These are phyloP conservation scores for Botryotinia narcissicola DNA, from an alignment of 2,329 filamentous ascomycete species.

Conservation along the genomic window DNA sequence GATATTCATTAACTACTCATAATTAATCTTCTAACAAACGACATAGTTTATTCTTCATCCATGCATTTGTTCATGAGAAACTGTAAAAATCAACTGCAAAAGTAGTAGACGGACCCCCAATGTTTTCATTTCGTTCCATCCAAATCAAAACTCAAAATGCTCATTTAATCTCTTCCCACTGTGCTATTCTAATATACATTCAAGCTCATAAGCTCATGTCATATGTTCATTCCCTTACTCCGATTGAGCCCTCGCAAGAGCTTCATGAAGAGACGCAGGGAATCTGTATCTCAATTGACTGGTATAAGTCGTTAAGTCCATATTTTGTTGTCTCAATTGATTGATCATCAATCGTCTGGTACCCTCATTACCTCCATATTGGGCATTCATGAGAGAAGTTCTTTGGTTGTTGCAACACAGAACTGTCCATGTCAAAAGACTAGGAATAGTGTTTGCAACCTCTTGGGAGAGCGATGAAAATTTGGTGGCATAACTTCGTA, in stretches of 20 bases:
- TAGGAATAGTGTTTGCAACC: constrained; percentile 85
- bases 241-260: constrained; percentile 66
- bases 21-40: background rate
- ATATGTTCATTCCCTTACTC: constrained; percentile 25
- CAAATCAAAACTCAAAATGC: constrained; percentile 14
- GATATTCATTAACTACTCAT: background rate
- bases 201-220: background rate
- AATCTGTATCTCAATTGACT: constrained; percentile 89
- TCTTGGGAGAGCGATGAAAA: constrained; percentile 77
- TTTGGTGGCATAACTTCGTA: constrained; percentile 75
- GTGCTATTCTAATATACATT: constrained; percentile 12
- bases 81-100: background rate
- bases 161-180: background rate
- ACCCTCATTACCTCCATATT: constrained; percentile 72
- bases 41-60: background rate
- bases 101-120: background rate
- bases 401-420: constrained; percentile 79
- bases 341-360: constrained; percentile 64
- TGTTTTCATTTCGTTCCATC: constrained; percentile 4
- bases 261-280: constrained; percentile 83
- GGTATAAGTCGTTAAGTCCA: constrained; percentile 91
- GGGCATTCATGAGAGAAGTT: constrained; percentile 64
- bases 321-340: constrained; percentile 73
- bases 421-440: constrained; percentile 91
- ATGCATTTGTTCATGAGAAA: background rate